Base-by-base conservation (phyloP, 345 rosid species). In the Psidium friedrichsthalianum region DNA sequence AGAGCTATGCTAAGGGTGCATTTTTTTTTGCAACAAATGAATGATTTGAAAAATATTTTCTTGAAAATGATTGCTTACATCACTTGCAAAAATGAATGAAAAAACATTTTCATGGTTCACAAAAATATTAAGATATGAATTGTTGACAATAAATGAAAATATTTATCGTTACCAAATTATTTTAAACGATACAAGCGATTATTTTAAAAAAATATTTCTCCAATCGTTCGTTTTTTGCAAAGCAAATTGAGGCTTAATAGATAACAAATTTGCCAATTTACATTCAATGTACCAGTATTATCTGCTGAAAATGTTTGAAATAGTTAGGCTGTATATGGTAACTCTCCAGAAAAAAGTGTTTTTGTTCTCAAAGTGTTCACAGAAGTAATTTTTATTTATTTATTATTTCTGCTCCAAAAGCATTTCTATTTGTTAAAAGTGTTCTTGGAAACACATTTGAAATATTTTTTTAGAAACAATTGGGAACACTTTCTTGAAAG, bases 1-100 rank as follows among this genome's bases (percentile, higher is more conserved):
- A n/a, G n/a, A n/a, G 21, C 0, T 27, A 27, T 0, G 14, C 51
- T 8, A 47, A 8, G 0, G 0, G 5, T 27, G 5, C 0, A 2
- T 14, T 61, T 61, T 1, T 14, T 61, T 61, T 61, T 0, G 5
- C 3, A 8, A 15, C 27, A 61, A 61, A 61, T 61, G 0, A 6
- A 27, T 61, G 5, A 14, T 27, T 58, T 58, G 16, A 0, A 13
- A 58, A 25, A n/a, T 2, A 27, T 59, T 6, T 3, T 59, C 0
- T 0, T 14, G 3, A 0, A 59, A 59, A 27, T 16, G 0, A 64
- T 64, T 16, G 0, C 1, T 64, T 32, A 5, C 29, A 32, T 7
- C 9, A 0, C 0, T 64, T 64, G 0, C 1, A 58, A 58, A 58
- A 58, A n/a, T 11, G 4, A 10, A 27, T 6, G 16, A 58, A 12